Evolutionary conservation across 495 filamentous ascomycete genomes (phyloP), one percentile per base, ranked within the genome.

Genomic region (Articulospora tetracladia): DNA sequence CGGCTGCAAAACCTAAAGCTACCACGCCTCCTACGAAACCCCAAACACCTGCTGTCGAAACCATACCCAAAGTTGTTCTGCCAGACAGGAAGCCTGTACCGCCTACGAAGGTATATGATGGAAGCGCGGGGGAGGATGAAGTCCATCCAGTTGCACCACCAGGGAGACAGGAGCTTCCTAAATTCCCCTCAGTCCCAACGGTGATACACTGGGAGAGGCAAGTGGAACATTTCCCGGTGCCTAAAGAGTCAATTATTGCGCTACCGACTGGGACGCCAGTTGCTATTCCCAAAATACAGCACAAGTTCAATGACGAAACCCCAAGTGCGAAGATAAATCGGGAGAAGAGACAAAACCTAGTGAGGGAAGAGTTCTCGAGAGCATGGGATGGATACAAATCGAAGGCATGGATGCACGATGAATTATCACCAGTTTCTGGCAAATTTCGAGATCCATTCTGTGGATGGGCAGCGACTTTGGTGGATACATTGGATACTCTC

Each of bases 381-480:
- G 80, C 88, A 0, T 98, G 93, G 93, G 77, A 80, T 12, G 89
- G 90, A 58, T 98, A 98, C 71, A 90, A 85, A 71, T 71, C 82
- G 24, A 79, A 89, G 72, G 93, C 93, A 13, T 96, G 89, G 88
- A 74, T 86, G 52, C 84, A 89, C 59, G 94, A 98, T 67, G 94
- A 98, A 72, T 70, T 97, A 27, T 79, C 74, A 25, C 94, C 93
- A 1, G 73, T 92, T 3, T 81, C 79, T 46, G 83, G 83, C 12
- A 73, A 71, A 30, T 80, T 75, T 30, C 76, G 79, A 0, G 79
- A 98, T 66, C 90, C 93, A 0, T 98, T 98, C 67, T 92, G 87
- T 69, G 91, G 90, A 23, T 98, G 94, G 94, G 94, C 89, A 22
- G 94, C 94, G 3, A 97, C 94, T 1, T 69, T 98, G 59, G 92